A percentile compares a stretch with the other conserved stretches of the same genome.
phyloP scores from a whole-genome alignment of 768 basidiomycete species.

The Lentinula raphanica region DNA sequence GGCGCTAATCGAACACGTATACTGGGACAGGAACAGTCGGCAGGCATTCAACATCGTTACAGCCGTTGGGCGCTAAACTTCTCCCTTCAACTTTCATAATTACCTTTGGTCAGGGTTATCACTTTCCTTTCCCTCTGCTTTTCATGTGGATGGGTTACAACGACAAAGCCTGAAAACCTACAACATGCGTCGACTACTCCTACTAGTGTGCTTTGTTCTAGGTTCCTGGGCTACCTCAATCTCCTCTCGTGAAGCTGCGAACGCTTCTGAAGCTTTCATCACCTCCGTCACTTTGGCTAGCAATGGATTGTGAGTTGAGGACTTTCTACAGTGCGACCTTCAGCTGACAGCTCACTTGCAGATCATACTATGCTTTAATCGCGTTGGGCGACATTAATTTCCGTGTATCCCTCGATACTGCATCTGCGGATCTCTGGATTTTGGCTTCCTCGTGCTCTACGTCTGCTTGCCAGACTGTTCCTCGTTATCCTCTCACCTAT shows the following conservation, averaged over 20 bases:
- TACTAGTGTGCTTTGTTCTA: background rate
- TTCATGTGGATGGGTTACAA: background rate
- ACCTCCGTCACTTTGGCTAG: slow-evolving; percentile 38
- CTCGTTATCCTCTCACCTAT: slow-evolving; percentile 68
- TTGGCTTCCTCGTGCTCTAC: slow-evolving; percentile 58
- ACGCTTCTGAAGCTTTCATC: slow-evolving; percentile 19
- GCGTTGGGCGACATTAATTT: slow-evolving; percentile 58
- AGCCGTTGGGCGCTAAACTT: too few relatives aligned
- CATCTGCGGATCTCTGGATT: slow-evolving; percentile 69
- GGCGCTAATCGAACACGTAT: background rate
- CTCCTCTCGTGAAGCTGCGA: slow-evolving; percentile 2
- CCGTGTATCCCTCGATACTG: slow-evolving; percentile 71
- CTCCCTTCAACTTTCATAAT: too few relatives aligned
- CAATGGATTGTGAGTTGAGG: slow-evolving; percentile 37
- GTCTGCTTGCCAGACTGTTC: slow-evolving; percentile 48
- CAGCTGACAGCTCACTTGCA: slow-evolving; percentile 21
- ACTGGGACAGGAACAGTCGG: background rate
- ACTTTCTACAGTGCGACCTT: background rate
- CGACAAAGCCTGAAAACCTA: background rate
- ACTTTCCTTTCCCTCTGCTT: background rate
- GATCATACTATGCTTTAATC: slow-evolving; percentile 65
- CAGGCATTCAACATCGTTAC: background rate
- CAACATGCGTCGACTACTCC: background rate
- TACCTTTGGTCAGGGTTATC: background rate
- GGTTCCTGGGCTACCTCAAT: background rate